Conservation (phyloP, 495 filamentous ascomycete species). For the Penicillium arizonense region DNA sequence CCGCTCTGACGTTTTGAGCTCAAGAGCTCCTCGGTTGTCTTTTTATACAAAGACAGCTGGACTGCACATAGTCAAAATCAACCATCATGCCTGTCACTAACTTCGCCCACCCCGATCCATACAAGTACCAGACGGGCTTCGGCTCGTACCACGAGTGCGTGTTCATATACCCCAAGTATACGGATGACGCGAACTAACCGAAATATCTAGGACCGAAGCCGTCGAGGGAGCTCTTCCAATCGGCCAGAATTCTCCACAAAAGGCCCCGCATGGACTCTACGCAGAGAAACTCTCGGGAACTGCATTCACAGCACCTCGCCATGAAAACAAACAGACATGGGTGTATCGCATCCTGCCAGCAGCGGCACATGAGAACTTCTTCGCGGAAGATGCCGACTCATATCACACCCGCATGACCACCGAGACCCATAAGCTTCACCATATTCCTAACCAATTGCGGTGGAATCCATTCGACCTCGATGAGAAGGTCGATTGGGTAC, state of each 20-base stretch:
- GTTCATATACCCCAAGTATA: not conserved
- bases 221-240: slow-evolving; percentile 59
- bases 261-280: slow-evolving; percentile 80
- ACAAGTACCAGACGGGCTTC: slow-evolving; percentile 59
- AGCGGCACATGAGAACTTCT: slow-evolving; percentile 76
- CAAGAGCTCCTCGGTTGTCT: not conserved
- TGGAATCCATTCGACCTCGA: slow-evolving; percentile 89
- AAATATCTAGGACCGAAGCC: slow-evolving; percentile 42
- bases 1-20: not conserved
- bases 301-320: slow-evolving; percentile 85
- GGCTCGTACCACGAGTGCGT: slow-evolving; percentile 58
- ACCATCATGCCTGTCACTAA: slow-evolving; percentile 54
- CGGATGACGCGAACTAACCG: slow-evolving; percentile 1
- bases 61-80: slow-evolving; percentile 4
- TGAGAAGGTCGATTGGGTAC: slow-evolving; percentile 72
- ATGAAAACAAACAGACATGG: slow-evolving; percentile 91
- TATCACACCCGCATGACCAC: slow-evolving; percentile 53
- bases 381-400: slow-evolving; percentile 49
- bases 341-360: slow-evolving; percentile 89
- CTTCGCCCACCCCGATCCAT: slow-evolving; percentile 54
- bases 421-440: slow-evolving; percentile 53
- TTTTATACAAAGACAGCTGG: slow-evolving; percentile 2
- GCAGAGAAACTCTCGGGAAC: slow-evolving; percentile 93
- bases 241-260: slow-evolving; percentile 85
- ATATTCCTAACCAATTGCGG: slow-evolving; percentile 82